A percentile compares a stretch with the other conserved stretches of the same genome.
These are phyloP conservation scores for Camelina neglecta DNA, from an alignment of 345 rosid species.

Conservation along the genomic window DNA sequence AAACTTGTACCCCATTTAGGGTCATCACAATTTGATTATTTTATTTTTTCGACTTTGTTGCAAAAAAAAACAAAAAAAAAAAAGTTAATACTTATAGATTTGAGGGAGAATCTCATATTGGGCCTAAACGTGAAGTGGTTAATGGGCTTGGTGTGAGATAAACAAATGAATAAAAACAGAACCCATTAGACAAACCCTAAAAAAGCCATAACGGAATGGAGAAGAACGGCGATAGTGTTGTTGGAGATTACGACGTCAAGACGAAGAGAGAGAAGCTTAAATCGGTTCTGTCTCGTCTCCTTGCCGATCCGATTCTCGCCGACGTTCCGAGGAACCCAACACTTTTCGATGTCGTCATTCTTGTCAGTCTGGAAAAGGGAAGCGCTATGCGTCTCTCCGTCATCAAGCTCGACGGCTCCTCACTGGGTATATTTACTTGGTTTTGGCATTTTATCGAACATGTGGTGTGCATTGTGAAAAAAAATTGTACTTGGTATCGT, in stretches of 20 bases:
- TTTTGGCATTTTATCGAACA: conserved; percentile 48
- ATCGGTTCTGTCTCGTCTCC: conserved; percentile 72
- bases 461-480: conserved; percentile 26
- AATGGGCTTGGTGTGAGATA: conserved; percentile 26
- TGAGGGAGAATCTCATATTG: conserved; percentile 1
- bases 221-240: conserved; percentile 43
- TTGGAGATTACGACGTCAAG: conserved; percentile 57
- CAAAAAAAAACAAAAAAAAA: not conserved
- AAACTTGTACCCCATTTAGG: too few relatives aligned
- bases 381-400: conserved; percentile 93
- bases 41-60: not conserved
- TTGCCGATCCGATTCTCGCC: conserved; percentile 77
- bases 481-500: too few relatives aligned
- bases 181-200: conserved; percentile 35
- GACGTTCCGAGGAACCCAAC: conserved; percentile 81
- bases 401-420: conserved; percentile 71
- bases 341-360: conserved; percentile 78
- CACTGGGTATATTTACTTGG: conserved; percentile 55
- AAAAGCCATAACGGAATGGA: conserved; percentile 44
- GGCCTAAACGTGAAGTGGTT: conserved; percentile 16
- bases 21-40: not conserved
- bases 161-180: conserved; percentile 8
- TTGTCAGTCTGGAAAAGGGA: conserved; percentile 83
- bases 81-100: too few relatives aligned
- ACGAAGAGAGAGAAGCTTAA: conserved; percentile 67